Conservation (phyloP, 2,329 filamentous ascomycete species). For the Colletotrichum sp. region DNA sequence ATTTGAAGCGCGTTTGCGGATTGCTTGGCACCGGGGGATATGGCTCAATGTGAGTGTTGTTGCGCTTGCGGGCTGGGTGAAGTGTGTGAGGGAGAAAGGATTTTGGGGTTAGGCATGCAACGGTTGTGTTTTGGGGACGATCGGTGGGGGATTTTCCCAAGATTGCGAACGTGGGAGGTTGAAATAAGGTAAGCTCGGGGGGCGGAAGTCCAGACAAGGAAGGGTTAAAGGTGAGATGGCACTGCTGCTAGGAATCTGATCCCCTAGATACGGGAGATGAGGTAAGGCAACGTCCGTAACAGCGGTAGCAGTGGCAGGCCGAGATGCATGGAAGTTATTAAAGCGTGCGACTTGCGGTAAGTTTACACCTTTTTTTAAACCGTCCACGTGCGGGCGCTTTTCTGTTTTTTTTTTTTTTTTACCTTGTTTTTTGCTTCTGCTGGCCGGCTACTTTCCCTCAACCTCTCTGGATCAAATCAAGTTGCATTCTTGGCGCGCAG, state of each 20-base stretch:
- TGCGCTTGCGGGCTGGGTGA: not conserved
- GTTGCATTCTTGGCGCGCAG: not conserved
- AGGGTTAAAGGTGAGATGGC: constrained; percentile 19
- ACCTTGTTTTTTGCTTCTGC: not conserved
- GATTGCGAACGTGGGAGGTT: constrained; percentile 19
- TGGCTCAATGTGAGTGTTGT: not conserved
- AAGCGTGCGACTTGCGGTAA: not conserved
- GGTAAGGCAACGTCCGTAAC: constrained; percentile 16
- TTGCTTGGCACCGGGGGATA: not conserved
- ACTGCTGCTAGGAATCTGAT: constrained; percentile 21
- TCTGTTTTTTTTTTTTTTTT: not conserved
- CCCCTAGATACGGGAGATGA: constrained; percentile 21
- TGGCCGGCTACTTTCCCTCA: constrained; percentile 1
- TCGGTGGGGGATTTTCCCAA: constrained; percentile 2
- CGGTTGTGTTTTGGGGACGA: not conserved
- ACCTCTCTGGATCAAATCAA: not conserved
- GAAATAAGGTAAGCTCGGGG: constrained; percentile 22
- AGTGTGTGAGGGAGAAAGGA: constrained; percentile 1
- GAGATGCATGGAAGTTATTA: constrained; percentile 7
- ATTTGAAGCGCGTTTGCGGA: not conserved
- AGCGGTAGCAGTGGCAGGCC: not conserved
- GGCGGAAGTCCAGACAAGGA: constrained; percentile 8
- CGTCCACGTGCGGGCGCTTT: not conserved
- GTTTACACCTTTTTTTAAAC: constrained; percentile 8
- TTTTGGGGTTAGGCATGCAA: not conserved